Percentiles rank a stretch among this genome's conserved stretches.
Conservation (phyloP, 2,329 filamentous ascomycete species). For the Leptographium wingfieldii region DNA sequence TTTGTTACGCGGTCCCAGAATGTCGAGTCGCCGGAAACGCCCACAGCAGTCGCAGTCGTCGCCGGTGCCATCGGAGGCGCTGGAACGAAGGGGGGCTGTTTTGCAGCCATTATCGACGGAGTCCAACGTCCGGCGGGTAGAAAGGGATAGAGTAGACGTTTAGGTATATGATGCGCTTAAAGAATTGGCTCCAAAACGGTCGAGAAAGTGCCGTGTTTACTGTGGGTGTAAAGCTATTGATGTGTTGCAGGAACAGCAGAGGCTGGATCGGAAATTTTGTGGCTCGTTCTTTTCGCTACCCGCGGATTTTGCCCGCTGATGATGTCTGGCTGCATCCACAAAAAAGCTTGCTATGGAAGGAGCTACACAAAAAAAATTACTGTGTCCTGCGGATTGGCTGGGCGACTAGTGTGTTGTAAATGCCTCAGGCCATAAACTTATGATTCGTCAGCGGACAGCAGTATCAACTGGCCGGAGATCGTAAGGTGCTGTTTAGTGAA, state of each 20-base stretch:
- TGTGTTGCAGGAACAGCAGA: background rate
- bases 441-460: slow-evolving; percentile 8
- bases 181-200: background rate
- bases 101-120: slow-evolving; percentile 23
- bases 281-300: background rate
- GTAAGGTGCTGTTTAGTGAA: background rate
- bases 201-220: background rate
- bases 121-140: background rate
- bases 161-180: background rate
- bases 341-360: slow-evolving; percentile 10
- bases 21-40: slow-evolving; percentile 48
- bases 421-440: slow-evolving; percentile 10
- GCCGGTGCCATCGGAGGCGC: slow-evolving; percentile 21
- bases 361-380: slow-evolving; percentile 11
- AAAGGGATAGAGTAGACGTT: background rate
- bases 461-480: background rate
- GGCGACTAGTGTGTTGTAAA: background rate
- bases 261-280: background rate
- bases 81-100: slow-evolving; percentile 26
- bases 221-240: background rate
- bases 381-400: background rate
- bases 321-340: slow-evolving; percentile 11
- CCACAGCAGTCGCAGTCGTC: slow-evolving; percentile 29
- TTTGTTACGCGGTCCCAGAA: slow-evolving; percentile 81
- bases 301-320: slow-evolving; percentile 10